phyloP scores from a whole-genome alignment of 768 basidiomycete species.

The Rhodosporidiobolus odoratus region DNA sequence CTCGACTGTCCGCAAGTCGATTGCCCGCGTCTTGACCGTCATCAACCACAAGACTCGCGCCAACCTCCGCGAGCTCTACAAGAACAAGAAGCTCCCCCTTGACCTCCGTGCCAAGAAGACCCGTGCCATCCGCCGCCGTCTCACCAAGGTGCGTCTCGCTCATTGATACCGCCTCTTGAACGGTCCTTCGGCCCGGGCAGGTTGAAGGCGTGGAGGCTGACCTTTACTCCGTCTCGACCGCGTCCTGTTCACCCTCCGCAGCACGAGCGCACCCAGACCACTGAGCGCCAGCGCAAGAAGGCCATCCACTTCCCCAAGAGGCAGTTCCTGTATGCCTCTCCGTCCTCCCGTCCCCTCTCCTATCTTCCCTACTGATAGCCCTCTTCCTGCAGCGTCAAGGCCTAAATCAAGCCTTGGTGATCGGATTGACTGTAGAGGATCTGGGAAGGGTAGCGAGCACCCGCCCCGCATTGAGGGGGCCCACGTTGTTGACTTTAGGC shows the following conservation, averaged over 20 bases:
- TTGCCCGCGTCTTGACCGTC: constrained; percentile 95
- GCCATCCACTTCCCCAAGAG: constrained; percentile 43
- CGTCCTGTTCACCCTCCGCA: constrained; percentile 43
- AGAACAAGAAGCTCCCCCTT: constrained; percentile 90
- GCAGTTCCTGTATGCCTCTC: constrained; percentile 75
- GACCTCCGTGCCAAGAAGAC: constrained; percentile 98
- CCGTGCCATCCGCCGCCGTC: constrained; percentile 89
- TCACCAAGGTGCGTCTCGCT: constrained; percentile 66
- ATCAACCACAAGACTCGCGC: constrained; percentile 97
- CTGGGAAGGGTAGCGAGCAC: no score
- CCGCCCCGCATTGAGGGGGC: no score
- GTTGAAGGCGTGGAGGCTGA: background rate
- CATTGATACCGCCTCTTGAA: no score
- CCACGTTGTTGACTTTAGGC: no score
- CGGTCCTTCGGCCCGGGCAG: background rate
- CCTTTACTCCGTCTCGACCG: background rate
- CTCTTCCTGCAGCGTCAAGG: background rate
- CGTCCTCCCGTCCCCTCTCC: background rate
- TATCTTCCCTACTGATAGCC: background rate
- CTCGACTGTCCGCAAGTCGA: constrained; percentile 92
- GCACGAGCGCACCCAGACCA: constrained; percentile 80
- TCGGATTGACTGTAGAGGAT: no score
- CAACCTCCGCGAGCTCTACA: constrained; percentile 96
- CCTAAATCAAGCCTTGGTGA: no score
- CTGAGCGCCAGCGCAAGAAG: constrained; percentile 60